Evolutionary conservation across 371 early-diverging fungal species (phyloP), one percentile per base, ranked within the genome.

Genomic region (Gilbertella persicaria): DNA sequence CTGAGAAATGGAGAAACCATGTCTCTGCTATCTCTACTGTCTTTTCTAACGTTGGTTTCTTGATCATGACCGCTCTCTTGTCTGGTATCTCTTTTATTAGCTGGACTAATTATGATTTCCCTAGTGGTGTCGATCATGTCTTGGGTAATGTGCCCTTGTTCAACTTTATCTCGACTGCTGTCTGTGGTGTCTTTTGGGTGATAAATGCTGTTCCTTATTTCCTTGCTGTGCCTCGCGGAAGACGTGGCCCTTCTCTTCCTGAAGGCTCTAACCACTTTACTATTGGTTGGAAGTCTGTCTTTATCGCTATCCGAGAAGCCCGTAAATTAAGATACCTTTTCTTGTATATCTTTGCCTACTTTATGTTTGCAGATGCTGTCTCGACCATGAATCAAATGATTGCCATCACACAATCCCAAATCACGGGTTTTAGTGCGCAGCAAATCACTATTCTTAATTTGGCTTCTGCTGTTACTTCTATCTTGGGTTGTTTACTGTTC

Each of bases 281-380:
- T 2, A 63, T 73, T 60, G 78, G 78, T 17, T 78, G 75, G 78
- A 78, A 71, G 36, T 71, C 71, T 7, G 64, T 76, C 12, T 49
- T 73, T 5, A 25, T 39, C 8, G 71, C 77, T 2, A 36, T 73
- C 24, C 62, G 40, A 23, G 75, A 80, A 26, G 75, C 73, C 40
- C 64, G 71, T 8, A 71, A 75, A 45, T 66, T 83, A 13, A 52
- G 67, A 0, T 78, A 80, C 23, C 51, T 78, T 5, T 81, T 81
- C 14, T 52, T 73, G 55, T 83, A 80, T 50, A 69, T 83, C 26
- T 61, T 83, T 53, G 69, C 80, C 6, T 83, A 81, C 60, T 81
- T 83, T 44, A 68, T 83, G 60, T 79, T 83, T 40, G 73, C 82
- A 26, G 84, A 83, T 53, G 84, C 78, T 13, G 75, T 77, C 30